These are phyloP conservation scores for Exophiala sideris DNA, from an alignment of 2,329 filamentous ascomycete genomes.

Conservation along the genomic window DNA sequence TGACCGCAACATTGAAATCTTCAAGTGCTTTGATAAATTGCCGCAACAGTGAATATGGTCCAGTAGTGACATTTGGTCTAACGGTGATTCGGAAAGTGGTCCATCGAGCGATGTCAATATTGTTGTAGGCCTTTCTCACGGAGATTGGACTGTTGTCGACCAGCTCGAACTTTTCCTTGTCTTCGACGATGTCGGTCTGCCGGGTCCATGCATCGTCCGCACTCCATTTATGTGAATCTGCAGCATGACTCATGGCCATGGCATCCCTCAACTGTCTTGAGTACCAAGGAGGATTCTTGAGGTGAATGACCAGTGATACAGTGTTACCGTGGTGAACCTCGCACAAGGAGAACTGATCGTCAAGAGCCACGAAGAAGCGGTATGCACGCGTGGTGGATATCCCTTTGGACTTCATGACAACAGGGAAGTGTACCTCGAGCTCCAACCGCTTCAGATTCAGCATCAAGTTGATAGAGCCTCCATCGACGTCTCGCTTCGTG, in stretches of 20 bases:
- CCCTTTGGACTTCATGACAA: slow-evolving; percentile 24
- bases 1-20: slow-evolving; percentile 68
- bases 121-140: slow-evolving; percentile 48
- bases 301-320: slow-evolving; percentile 22
- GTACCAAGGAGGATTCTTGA: slow-evolving; percentile 27
- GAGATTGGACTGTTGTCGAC: slow-evolving; percentile 38
- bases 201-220: slow-evolving; percentile 59
- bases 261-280: slow-evolving; percentile 24
- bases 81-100: slow-evolving; percentile 57
- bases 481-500: slow-evolving; percentile 18
- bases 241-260: slow-evolving; percentile 40
- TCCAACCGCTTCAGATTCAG: slow-evolving; percentile 41
- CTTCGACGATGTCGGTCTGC: slow-evolving; percentile 60
- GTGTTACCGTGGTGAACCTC: slow-evolving; percentile 1
- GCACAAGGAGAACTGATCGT: slow-evolving; percentile 23
- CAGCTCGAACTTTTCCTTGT: slow-evolving; percentile 34
- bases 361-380: slow-evolving; percentile 27
- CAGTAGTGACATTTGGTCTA: background rate
- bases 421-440: slow-evolving; percentile 42
- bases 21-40: slow-evolving; percentile 50
- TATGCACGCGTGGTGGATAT: slow-evolving; percentile 20
- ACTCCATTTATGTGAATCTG: slow-evolving; percentile 48
- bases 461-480: slow-evolving; percentile 34
- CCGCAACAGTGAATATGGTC: background rate
- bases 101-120: slow-evolving; percentile 66